Base-by-base conservation (phyloP, 768 basidiomycete genomes). In the Xerocomus potaroensis region DNA sequence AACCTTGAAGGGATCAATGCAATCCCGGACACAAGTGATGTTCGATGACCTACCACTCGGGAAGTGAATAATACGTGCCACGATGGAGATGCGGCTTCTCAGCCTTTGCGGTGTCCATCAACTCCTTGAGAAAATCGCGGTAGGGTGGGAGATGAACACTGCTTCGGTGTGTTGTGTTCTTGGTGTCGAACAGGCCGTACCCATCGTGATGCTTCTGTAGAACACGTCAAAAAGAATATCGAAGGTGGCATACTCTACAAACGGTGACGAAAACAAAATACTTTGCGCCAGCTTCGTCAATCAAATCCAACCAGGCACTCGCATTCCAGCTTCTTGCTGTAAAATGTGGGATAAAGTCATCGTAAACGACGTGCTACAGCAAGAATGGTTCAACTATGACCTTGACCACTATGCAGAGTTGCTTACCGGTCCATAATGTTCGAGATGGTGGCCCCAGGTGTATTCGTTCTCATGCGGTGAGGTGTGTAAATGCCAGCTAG, bases 151-250 rank as follows among this genome's bases (percentile, higher is more conserved):
- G 67, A 38, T 74, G 51, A 8, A 76, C 69, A 19, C 73, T 75
- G 37, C 69, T 76, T 43, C 80, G 60, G 51, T 79, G 65, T 0
- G 76, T 77, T 4, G 78, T 77, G 42, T 78, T 69, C 40, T 67
- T 69, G 3, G 81, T 76, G 51, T 83, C 78, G 27, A 81, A 83
- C 2, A 81, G 55, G 1, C 67, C 68, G 47, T 74, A 81, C 1
- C 81, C 81, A 45, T 83, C 81, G 46, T 83, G 80, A 44, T 83
- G 80, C 72, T 79, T 82, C 73, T 77, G 54, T 11, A 21, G 15
- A 23, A 9, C 12, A 24, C 11, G 10, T 54, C 35, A 36, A 35
- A 0, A 16, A 21, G 14, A 11, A 33, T 15, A 9, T 41, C n/a
- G 16, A 47, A 11, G 29, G 44, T 9, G 5, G 4, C 22, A 34